These are phyloP conservation scores for Kluyveromyces sp. DNA, from an alignment of 1,139 yeast species.

Conservation along the genomic window DNA sequence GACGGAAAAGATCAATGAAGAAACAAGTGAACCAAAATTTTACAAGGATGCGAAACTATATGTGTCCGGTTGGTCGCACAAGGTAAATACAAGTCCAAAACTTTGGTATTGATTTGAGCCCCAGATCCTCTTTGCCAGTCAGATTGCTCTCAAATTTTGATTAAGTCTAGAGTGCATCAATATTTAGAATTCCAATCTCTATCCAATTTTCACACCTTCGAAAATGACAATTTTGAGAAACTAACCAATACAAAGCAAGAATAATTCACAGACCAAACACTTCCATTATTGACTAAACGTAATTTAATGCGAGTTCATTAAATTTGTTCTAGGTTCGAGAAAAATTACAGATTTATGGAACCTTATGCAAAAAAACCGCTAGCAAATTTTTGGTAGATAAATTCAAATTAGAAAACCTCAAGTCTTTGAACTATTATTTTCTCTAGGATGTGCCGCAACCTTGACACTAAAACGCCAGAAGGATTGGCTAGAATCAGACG, in stretches of 20 bases:
- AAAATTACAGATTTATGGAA: constrained; percentile 42
- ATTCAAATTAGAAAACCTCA: constrained; percentile 71
- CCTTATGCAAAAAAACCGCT: constrained; percentile 52
- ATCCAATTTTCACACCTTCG: constrained; percentile 83
- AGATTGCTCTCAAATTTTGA: constrained; percentile 66
- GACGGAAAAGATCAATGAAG: constrained; percentile 56
- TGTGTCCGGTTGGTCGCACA: constrained; percentile 50
- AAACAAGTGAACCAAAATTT: constrained; percentile 27
- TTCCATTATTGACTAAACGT: constrained; percentile 71
- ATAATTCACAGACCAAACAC: constrained; percentile 81
- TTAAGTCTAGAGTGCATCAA: constrained; percentile 80
- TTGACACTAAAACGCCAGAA: constrained; percentile 55
- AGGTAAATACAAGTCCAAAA: constrained; percentile 42
- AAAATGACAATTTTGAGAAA: constrained; percentile 82
- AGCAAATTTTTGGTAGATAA: constrained; percentile 48
- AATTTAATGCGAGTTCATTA: constrained; percentile 86
- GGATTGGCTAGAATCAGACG: constrained; percentile 78
- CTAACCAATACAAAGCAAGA: constrained; percentile 82
- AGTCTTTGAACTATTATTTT: constrained; percentile 70
- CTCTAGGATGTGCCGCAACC: constrained; percentile 66
- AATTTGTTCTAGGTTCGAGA: constrained; percentile 72
- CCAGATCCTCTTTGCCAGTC: constrained; percentile 42
- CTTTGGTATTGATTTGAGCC: constrained; percentile 84
- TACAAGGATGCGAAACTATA: constrained; percentile 62
- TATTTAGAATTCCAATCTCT: constrained; percentile 89